Base-by-base conservation (phyloP, 2,329 filamentous ascomycete genomes). In the Colletotrichum plurivorum region DNA sequence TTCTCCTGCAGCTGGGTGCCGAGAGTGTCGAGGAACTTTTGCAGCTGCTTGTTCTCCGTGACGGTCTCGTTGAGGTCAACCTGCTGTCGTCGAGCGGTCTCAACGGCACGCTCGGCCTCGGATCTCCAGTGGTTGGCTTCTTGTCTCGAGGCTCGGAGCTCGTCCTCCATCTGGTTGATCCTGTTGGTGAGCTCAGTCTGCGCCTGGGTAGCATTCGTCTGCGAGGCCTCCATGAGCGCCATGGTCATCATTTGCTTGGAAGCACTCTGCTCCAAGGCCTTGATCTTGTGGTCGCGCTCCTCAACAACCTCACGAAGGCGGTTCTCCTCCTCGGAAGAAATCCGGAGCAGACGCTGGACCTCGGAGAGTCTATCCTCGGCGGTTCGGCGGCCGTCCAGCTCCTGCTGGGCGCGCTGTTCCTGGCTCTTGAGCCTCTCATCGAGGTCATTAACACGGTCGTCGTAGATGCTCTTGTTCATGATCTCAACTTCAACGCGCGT, bases 1-100 rank as follows among this genome's bases (percentile, higher is more conserved):
- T 94, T 95, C 81, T 97, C 95, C 75, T 96, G 91, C 49, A 96
- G 89, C 77, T 97, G 94, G 53, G 88, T 88, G 71, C 91, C 90
- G 63, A 97, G 85, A 22, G 90, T 91, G 70, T 91, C 89, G 67
- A 97, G 89, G 36, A 91, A 90, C 76, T 89, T 90, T 73, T 91
- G 90, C 65, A 98, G 84, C 72, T 92, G 91, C 78, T 92, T 93
- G 73, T 93, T 94, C 75, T 90, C 87, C 8, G 86, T 85, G 10
- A 84, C 73, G 2, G 82, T 80, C 48, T 86, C 81, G 13, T 80
- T 76, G 22, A 88, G 78, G 45, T 89, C 87, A 52, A 83, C 82
- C 43, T 83, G 81, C 71, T 84, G 83, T 62, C 84, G 83, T 49
- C 84, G 83, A 49, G 84, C 82, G 18, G 82, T 78, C 62, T 90